Conservation (phyloP, 768 basidiomycete genomes). For the Tylopilus sp. region DNA sequence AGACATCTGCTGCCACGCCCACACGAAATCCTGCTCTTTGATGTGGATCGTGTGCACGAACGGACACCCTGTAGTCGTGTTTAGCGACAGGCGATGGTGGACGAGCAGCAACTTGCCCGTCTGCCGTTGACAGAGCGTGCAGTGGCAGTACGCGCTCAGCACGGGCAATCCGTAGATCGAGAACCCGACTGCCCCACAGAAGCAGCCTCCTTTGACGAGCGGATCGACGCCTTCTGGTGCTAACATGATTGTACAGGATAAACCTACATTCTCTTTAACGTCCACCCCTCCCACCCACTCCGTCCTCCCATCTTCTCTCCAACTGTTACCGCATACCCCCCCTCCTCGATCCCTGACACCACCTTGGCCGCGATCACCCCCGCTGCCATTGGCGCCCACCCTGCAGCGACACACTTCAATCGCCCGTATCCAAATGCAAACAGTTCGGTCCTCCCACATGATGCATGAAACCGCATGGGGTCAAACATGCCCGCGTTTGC, state of each 20-base stretch:
- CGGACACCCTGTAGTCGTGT: conserved; percentile 33
- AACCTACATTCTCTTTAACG: conserved; percentile 1
- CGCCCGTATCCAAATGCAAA: conserved; percentile 47
- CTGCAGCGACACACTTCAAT: conserved; percentile 38
- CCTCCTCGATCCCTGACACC: conserved; percentile 31
- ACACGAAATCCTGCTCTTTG: conserved; percentile 21
- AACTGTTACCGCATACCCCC: conserved; percentile 14
- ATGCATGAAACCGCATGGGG: conserved; percentile 39
- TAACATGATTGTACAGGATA: background rate
- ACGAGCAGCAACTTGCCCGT: conserved; percentile 10
- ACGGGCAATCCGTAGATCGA: conserved; percentile 25
- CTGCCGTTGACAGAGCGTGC: conserved; percentile 56
- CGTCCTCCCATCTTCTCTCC: conserved; percentile 35
- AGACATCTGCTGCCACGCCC: no score
- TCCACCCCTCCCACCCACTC: conserved; percentile 50
- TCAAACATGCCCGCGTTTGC: conserved; percentile 40
- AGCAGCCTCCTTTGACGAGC: conserved; percentile 48
- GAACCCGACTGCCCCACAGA: conserved; percentile 53
- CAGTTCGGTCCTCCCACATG: conserved; percentile 20
- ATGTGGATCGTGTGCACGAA: conserved; percentile 43
- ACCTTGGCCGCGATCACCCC: conserved; percentile 46
- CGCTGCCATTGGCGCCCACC: conserved; percentile 57
- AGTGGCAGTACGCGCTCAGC: conserved; percentile 57
- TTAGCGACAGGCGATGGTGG: background rate
- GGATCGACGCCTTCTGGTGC: no score